Base-by-base conservation (phyloP, 768 basidiomycete species). In the Ephemerocybe angulata region DNA sequence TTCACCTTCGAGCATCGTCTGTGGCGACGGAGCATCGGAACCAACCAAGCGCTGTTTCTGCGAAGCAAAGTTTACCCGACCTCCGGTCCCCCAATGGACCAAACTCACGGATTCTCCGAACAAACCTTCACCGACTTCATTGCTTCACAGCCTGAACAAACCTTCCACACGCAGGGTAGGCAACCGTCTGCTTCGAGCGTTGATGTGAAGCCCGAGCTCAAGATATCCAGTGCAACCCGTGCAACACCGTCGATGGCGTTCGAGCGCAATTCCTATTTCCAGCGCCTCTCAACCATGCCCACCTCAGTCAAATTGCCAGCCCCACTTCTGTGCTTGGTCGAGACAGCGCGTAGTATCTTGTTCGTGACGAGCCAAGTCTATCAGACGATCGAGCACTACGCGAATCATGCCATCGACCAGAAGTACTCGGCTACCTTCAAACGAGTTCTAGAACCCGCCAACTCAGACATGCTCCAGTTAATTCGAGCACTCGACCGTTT, bases 341-440 rank as follows among this genome's bases (percentile, higher is more conserved):
- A 98, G 63, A 86, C 88, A n/a, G 86, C 92, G 43, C 87, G 97
- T 25, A 93, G 90, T 22, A 86, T 98, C 54, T 79, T 98, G 35
- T 98, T 97, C 66, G 88, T 93, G 2, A 78, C 93, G 58, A 91
- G 90, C 38, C 95, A 98, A 70, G 82, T 98, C 40, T 89, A 96
- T 65, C 85, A 93, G 61, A 85, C 91, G 0, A 74, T 99, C 40
- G 86, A 90, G 50, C 90, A 95, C 62, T 96, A 94, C 69, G 86
- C 87, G 31, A 78, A 87, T 21, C 88, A 89, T 58, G 87, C 88
- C 28, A 82, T 86, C 57, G 87, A 93, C 64, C 91, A 95, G 50
- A 83, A 90, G 21, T 77, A 94, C 25, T 84, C 92, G 4, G 83
- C 86, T 3, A 82, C 91, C 6, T 78, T 98, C 55, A 77, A 82